Percentiles rank a stretch among this genome's conserved stretches.
phyloP scores from a whole-genome alignment of 2,329 filamentous ascomycete genomes.

The Fusarium torulosum region DNA sequence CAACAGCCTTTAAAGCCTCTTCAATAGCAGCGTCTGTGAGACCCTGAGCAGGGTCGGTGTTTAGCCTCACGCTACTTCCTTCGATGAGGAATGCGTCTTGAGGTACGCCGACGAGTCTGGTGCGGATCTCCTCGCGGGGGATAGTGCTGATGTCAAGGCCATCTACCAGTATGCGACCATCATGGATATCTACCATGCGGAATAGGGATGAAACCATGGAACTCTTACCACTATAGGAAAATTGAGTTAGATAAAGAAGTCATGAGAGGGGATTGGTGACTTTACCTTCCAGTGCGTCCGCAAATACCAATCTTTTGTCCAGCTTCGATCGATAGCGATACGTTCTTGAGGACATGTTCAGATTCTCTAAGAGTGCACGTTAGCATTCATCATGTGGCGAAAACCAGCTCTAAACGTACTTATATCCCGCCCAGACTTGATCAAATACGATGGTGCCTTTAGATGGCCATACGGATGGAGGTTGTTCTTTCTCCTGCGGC shows the following conservation, averaged over 20 bases:
- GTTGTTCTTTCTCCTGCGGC: slow-evolving; percentile 27
- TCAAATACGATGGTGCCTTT: slow-evolving; percentile 85
- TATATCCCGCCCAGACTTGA: slow-evolving; percentile 53
- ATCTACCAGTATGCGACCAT: slow-evolving; percentile 61
- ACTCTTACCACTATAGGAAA: slow-evolving; percentile 60
- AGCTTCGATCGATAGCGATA: slow-evolving; percentile 24
- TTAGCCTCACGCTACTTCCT: slow-evolving; percentile 58
- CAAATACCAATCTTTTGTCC: slow-evolving; percentile 40
- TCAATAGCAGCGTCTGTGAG: slow-evolving; percentile 57
- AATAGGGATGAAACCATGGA: slow-evolving; percentile 55
- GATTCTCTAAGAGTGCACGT: neutral
- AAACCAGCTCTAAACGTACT: neutral
- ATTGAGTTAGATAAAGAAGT: neutral
- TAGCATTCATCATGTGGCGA: neutral
- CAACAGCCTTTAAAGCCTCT: slow-evolving; percentile 59
- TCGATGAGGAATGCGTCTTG: slow-evolving; percentile 65
- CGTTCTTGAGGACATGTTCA: slow-evolving; percentile 17
- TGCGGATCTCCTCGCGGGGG: slow-evolving; percentile 45
- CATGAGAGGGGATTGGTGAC: too few species aligned
- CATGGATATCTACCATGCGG: slow-evolving; percentile 58
- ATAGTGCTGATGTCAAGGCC: slow-evolving; percentile 53
- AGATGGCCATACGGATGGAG: slow-evolving; percentile 84
- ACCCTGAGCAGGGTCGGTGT: slow-evolving; percentile 59
- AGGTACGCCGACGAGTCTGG: slow-evolving; percentile 58
- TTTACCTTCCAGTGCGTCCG: slow-evolving; percentile 38